These are phyloP conservation scores for Syzygium oleosum DNA, from an alignment of 345 rosid species.

Conservation along the genomic window DNA sequence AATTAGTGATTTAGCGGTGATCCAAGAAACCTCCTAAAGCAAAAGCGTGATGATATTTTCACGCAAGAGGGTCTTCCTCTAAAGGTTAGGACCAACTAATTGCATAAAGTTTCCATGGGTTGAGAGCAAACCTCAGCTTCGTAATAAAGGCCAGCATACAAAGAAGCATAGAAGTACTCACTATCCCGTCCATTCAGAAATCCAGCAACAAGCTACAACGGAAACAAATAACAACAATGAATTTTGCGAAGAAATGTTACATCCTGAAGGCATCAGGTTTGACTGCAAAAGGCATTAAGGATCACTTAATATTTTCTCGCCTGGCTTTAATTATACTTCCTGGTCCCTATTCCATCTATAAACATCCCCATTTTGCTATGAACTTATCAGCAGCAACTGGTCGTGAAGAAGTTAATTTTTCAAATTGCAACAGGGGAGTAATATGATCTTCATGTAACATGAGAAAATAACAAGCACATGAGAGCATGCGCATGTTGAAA, in stretches of 20 bases:
- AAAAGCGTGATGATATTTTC: background rate
- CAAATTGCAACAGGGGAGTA: background rate
- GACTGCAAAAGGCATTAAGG: background rate
- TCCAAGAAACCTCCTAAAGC: background rate
- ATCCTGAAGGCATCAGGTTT: background rate
- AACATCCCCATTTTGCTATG: background rate
- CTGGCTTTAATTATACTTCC: background rate
- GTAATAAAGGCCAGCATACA: constrained; percentile 72
- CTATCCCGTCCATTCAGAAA: constrained; percentile 43
- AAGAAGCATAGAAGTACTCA: constrained; percentile 65
- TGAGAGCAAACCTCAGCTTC: constrained; percentile 66
- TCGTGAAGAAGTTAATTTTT: background rate
- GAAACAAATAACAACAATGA: background rate
- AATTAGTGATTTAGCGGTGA: fast-evolving
- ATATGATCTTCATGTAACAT: background rate
- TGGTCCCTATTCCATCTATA: background rate
- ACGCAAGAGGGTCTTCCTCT: background rate
- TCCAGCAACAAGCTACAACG: constrained; percentile 44
- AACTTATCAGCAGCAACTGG: background rate
- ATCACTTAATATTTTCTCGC: background rate
- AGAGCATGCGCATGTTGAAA: background rate
- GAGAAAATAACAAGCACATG: background rate
- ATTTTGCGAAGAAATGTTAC: background rate
- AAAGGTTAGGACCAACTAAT: background rate
- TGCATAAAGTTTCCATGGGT: background rate